phyloP scores from a whole-genome alignment of 2,329 filamentous ascomycete species.

The Epichloe brachyelytri region DNA sequence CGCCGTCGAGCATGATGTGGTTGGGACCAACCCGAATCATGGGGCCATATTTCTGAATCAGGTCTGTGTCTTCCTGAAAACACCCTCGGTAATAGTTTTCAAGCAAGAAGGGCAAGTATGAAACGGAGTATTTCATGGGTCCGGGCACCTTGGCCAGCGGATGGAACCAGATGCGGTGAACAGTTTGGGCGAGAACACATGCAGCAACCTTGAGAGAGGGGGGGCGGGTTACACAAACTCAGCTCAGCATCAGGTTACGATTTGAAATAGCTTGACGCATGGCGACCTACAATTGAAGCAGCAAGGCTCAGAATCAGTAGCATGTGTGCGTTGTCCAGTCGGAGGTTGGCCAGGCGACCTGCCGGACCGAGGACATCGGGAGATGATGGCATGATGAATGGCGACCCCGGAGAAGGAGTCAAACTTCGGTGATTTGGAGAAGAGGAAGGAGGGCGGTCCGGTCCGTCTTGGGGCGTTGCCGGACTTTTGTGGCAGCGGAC shows the following conservation, averaged over 20 bases:
- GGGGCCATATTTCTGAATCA: constrained; percentile 18
- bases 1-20: constrained; percentile 22
- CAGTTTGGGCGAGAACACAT: constrained; percentile 2
- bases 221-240: too few relatives aligned
- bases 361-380: background rate
- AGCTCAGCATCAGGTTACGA: background rate
- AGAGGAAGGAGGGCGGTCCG: too few relatives aligned
- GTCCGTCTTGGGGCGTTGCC: too few relatives aligned
- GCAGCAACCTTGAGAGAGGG: constrained; percentile 1
- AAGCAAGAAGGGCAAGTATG: constrained; percentile 10
- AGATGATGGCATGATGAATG: background rate
- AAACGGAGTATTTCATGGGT: constrained; percentile 11
- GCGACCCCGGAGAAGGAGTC: background rate
- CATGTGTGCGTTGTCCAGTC: background rate
- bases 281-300: background rate
- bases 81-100: constrained; percentile 7
- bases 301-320: background rate
- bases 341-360: background rate
- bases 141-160: constrained; percentile 19
- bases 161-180: constrained; percentile 17
- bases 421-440: too few relatives aligned
- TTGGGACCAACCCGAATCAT: constrained; percentile 29
- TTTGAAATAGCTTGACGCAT: background rate
- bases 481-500: too few relatives aligned
- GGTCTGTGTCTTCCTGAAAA: constrained; percentile 10